A percentile compares a stretch with the other conserved stretches of the same genome.
These are phyloP conservation scores for Thalassiosira sp. DNA, from an alignment of 352 stramenopile genomes.

Conservation along the genomic window DNA sequence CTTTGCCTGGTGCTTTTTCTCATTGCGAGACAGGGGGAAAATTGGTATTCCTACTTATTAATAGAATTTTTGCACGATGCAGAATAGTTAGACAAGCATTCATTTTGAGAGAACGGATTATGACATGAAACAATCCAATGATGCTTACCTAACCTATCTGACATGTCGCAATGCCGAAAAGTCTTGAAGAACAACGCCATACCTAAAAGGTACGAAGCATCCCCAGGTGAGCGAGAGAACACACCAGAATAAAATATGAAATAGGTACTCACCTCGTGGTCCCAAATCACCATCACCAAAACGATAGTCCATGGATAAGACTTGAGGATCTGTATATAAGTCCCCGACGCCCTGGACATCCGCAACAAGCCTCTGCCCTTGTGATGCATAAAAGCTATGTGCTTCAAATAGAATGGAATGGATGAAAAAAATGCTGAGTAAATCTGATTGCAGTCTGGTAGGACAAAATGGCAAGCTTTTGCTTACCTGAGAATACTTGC, in stretches of 20 bases:
- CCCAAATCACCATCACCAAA: conserved; percentile 84
- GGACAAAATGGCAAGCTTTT: too few species aligned
- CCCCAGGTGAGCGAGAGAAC: too few species aligned
- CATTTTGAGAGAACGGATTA: too few species aligned
- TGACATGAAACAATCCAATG: too few species aligned
- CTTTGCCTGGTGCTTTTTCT: conserved; percentile 71
- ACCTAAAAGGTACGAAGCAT: not conserved
- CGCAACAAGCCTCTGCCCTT: conserved; percentile 89
- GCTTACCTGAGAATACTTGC: conserved; percentile 91
- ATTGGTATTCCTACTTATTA: too few species aligned
- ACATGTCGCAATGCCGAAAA: conserved; percentile 65
- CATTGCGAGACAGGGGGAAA: conserved; percentile 77
- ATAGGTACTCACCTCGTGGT: too few species aligned
- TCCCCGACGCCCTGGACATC: conserved; percentile 95
- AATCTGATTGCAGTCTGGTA: too few species aligned
- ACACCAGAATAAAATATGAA: too few species aligned
- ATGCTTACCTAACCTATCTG: conserved; percentile 63
- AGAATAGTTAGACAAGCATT: too few species aligned
- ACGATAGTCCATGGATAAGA: conserved; percentile 83
- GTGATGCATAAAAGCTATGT: conserved; percentile 91
- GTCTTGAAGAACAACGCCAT: conserved; percentile 85
- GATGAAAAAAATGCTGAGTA: too few species aligned
- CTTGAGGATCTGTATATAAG: conserved; percentile 95
- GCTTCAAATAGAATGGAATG: too few species aligned
- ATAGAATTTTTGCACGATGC: too few species aligned